These are phyloP conservation scores for Hygrocybe coccinea DNA, from an alignment of 768 basidiomycete genomes.

Conservation along the genomic window DNA sequence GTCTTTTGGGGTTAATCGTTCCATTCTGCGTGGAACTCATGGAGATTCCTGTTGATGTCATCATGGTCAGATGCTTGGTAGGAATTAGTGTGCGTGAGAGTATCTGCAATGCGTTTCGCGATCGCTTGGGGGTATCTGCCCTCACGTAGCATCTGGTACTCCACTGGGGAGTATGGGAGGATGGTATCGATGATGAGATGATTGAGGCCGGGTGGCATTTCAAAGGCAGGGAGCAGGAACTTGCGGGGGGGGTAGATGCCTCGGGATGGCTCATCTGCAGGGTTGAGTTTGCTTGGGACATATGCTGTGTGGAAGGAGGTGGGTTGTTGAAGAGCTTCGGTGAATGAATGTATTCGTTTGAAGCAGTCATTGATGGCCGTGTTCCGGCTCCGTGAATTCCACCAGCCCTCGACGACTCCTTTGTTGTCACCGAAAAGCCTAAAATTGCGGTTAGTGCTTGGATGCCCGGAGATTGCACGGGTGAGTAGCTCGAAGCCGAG, in stretches of 20 bases:
- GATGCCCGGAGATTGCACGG: constrained; percentile 8
- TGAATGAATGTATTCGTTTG: constrained; percentile 16
- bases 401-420: constrained; percentile 41
- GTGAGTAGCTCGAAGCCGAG: constrained; percentile 41
- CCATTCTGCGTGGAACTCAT: not conserved
- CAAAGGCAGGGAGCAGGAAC: constrained; percentile 28
- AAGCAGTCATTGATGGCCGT: constrained; percentile 27
- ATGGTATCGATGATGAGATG: constrained; percentile 24
- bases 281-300: constrained; percentile 32
- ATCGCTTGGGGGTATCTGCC: not conserved
- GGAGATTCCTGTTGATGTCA: not conserved
- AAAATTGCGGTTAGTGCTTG: constrained; percentile 11
- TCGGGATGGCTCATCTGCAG: constrained; percentile 35
- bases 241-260: constrained; percentile 22
- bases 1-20: not conserved
- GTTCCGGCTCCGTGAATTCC: constrained; percentile 35
- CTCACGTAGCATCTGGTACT: not conserved
- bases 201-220: constrained; percentile 25
- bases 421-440: constrained; percentile 35
- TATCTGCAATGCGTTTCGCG: not conserved
- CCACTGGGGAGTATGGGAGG: constrained; percentile 1
- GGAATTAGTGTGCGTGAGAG: not conserved
- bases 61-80: not conserved
- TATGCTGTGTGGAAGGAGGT: constrained; percentile 28
- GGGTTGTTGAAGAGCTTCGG: not conserved